Percentiles rank a stretch among this genome's conserved stretches.
These are phyloP conservation scores for Candida pseudoviswanathii DNA, from an alignment of 1,139 yeast species.

Conservation along the genomic window DNA sequence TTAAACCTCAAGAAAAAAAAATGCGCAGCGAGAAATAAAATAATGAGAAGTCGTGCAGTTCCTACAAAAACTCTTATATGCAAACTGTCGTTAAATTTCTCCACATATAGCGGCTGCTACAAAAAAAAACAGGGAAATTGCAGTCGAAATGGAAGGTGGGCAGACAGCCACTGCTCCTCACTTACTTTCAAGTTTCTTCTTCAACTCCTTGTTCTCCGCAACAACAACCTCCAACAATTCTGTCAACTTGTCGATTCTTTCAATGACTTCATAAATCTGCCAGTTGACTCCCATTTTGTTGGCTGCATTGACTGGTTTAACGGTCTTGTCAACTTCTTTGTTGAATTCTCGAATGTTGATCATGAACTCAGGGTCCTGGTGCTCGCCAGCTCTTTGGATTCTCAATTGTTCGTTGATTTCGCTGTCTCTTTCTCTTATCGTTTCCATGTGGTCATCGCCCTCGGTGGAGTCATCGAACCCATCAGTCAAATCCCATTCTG, in stretches of 20 bases:
- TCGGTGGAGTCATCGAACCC: slow-evolving; percentile 56
- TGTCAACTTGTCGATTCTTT: slow-evolving; percentile 49
- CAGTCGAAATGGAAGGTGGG: too few relatives aligned
- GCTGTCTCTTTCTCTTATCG: slow-evolving; percentile 39
- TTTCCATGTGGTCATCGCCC: slow-evolving; percentile 25
- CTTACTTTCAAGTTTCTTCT: slow-evolving; percentile 17
- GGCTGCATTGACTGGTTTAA: slow-evolving; percentile 62
- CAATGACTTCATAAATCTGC: slow-evolving; percentile 62
- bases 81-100: slow-evolving; percentile 1
- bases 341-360: slow-evolving; percentile 53
- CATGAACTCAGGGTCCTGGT: slow-evolving; percentile 70
- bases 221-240: slow-evolving; percentile 43
- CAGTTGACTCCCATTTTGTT: slow-evolving; percentile 61
- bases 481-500: slow-evolving; percentile 83
- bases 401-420: slow-evolving; percentile 43
- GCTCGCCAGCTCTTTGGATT: slow-evolving; percentile 63
- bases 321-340: slow-evolving; percentile 43
- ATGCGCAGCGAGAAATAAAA: background rate
- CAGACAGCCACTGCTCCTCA: background rate
- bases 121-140: too few relatives aligned
- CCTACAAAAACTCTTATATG: background rate
- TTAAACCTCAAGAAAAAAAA: background rate
- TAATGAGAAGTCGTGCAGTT: slow-evolving; percentile 1
- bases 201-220: slow-evolving; percentile 44
- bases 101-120: background rate